These are phyloP conservation scores for Xylaria sp. DNA, from an alignment of 2,329 filamentous ascomycete species.

Conservation along the genomic window DNA sequence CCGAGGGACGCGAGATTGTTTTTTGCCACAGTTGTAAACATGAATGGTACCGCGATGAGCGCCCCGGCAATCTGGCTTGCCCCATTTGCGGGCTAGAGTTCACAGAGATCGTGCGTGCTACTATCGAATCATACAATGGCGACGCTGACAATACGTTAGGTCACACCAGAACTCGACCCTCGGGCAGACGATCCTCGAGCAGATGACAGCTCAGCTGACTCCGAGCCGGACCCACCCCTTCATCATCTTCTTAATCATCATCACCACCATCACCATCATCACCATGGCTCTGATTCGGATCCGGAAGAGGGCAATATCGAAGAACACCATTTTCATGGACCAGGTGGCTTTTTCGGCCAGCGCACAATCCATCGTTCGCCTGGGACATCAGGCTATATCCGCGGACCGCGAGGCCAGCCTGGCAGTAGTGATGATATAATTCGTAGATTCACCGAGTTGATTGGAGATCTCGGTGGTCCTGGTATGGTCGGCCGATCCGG, in stretches of 20 bases:
- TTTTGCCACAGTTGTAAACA: constrained; percentile 82
- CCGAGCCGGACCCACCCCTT: constrained; percentile 38
- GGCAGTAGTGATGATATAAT: constrained; percentile 42
- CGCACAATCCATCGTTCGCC: constrained; percentile 42
- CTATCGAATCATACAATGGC: background rate
- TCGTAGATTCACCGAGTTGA: constrained; percentile 47
- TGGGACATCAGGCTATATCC: constrained; percentile 24
- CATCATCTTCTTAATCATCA: constrained; percentile 25
- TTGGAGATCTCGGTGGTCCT: constrained; percentile 36
- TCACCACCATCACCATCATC: constrained; percentile 20
- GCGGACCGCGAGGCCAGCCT: constrained; percentile 27
- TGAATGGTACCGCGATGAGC: constrained; percentile 79
- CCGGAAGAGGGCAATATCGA: constrained; percentile 66
- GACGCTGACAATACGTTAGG: constrained; percentile 46
- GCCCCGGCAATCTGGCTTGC: constrained; percentile 66
- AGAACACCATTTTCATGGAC: constrained; percentile 50
- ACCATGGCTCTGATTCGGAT: constrained; percentile 54
- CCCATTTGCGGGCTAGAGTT: constrained; percentile 79
- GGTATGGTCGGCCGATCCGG: constrained; percentile 33
- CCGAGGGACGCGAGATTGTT: constrained; percentile 69
- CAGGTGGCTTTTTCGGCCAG: constrained; percentile 49
- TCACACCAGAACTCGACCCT: constrained; percentile 66
- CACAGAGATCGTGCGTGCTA: constrained; percentile 77
- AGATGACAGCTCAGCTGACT: constrained; percentile 36
- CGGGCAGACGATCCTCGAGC: constrained; percentile 55